Percentiles rank a stretch among this genome's conserved stretches.
phyloP scores from a whole-genome alignment of 2,329 filamentous ascomycete species.

The Cercospora brassicicola region DNA sequence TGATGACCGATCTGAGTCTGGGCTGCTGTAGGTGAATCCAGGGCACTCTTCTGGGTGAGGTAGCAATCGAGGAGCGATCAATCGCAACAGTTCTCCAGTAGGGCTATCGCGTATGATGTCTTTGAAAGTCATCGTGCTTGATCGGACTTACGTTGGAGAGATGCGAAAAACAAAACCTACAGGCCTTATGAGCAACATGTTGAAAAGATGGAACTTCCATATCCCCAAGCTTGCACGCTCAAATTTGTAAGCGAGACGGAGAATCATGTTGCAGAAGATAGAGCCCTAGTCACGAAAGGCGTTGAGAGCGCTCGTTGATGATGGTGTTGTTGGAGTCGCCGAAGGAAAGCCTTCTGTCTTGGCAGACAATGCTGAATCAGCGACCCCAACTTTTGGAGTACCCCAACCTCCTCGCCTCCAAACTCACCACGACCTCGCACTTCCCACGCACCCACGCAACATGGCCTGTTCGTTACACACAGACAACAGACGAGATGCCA shows the following conservation, averaged over 20 bases:
- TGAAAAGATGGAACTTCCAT: background rate
- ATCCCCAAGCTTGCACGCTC: background rate
- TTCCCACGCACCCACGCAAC: background rate
- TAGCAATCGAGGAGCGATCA: background rate
- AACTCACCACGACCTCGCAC: background rate
- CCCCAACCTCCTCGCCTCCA: background rate
- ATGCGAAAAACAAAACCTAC: background rate
- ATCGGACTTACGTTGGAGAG: background rate
- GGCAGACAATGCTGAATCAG: background rate
- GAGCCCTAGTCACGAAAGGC: background rate
- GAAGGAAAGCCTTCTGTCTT: background rate
- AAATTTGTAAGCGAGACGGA: background rate
- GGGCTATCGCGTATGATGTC: background rate
- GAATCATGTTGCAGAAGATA: background rate
- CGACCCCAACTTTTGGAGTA: background rate
- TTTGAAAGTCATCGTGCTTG: background rate
- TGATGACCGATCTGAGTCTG: background rate
- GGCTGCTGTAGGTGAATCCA: background rate
- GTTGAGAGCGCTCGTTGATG: background rate
- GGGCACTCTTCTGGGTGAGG: background rate
- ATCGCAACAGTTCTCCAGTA: background rate
- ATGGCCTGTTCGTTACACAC: background rate
- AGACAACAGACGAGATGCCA: background rate
- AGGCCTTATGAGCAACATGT: background rate
- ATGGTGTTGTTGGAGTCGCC: background rate